Evolutionary conservation across 2,329 filamentous ascomycete species (phyloP).

Genomic region (Fusarium tanahbumbuense): DNA sequence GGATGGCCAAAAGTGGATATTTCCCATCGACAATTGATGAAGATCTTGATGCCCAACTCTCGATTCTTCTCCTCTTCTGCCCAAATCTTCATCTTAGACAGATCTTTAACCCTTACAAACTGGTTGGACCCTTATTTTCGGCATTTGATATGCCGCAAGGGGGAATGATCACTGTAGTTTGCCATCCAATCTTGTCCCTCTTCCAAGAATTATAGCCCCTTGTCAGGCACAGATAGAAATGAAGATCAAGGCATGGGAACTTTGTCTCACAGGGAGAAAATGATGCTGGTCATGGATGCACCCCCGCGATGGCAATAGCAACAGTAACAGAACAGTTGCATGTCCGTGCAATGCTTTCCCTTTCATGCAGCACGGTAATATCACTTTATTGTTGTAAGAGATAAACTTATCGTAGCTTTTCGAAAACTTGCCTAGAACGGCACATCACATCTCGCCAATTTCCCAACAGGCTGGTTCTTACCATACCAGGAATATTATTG

Average conservation of each 20-base stretch:
- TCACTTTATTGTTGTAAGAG: neutral
- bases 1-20: slow-evolving; percentile 14
- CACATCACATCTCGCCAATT: slow-evolving; percentile 30
- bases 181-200: neutral
- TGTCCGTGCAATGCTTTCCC: neutral
- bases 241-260: neutral
- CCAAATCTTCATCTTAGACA: neutral
- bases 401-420: neutral
- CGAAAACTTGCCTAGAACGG: neutral
- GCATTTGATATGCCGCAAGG: neutral
- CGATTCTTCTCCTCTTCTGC: neutral
- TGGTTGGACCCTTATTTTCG: slow-evolving; percentile 5
- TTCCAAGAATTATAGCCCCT: neutral
- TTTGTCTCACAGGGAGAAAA: slow-evolving; percentile 21
- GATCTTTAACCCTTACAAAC: neutral
- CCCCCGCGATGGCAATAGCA: neutral
- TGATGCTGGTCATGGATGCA: neutral
- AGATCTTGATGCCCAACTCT: slow-evolving; percentile 38
- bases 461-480: slow-evolving; percentile 37
- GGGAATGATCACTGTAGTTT: neutral
- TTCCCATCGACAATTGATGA: neutral
- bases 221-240: neutral
- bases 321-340: neutral
- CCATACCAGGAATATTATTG: slow-evolving; percentile 2
- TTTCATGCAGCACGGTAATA: neutral